Base-by-base conservation (phyloP, 768 basidiomycete genomes). In the Calvatia gigantea region DNA sequence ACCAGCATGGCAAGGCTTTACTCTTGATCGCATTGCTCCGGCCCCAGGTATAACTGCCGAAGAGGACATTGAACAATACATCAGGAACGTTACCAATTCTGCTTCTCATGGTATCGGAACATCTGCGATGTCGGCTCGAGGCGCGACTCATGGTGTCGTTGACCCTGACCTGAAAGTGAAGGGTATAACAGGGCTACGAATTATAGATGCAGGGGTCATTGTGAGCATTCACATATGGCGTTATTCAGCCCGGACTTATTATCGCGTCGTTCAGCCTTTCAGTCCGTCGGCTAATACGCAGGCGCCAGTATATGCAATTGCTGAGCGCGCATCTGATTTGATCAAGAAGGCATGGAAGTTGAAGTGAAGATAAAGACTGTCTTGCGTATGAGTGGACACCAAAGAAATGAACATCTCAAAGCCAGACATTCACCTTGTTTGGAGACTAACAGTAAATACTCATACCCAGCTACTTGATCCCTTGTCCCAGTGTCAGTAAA, bases 151-250 rank as follows among this genome's bases (percentile, higher is more conserved):
- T 28, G 69, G 67, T 32, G 69, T 70, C n/a, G 61, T 67, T 6
- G 61, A 69, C 56, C 68, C 67, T 9, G 62, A 69, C 47, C 54
- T 70, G 6, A 58, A 37, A n/a, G 67, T 69, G 5, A 69, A 70
- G 56, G 65, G 67, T 3, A 57, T 66, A 6, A 48, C 53, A 2
- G 64, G 65, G 3, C 57, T 70, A 19, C 59, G 69, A 21, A 58
- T 69, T 29, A 62, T 69, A 12, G 69, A 70, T 58, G 65, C 61
- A 28, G 67, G 65, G 19, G 61, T 67, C 23, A 55, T 68, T 17
- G 65, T 67, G 39, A 60, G 65, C n/a, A 17, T 32, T 14, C 17
- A 3, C 25, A 29, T 31, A 12, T 42, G 9, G 12, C 41, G 14
- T 32, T 14, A 31, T n/a, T n/a, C n/a, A 5, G n/a, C 17, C 6